Base-by-base conservation (phyloP, 2,329 filamentous ascomycete species). In the Penicillium sclerotiorum region DNA sequence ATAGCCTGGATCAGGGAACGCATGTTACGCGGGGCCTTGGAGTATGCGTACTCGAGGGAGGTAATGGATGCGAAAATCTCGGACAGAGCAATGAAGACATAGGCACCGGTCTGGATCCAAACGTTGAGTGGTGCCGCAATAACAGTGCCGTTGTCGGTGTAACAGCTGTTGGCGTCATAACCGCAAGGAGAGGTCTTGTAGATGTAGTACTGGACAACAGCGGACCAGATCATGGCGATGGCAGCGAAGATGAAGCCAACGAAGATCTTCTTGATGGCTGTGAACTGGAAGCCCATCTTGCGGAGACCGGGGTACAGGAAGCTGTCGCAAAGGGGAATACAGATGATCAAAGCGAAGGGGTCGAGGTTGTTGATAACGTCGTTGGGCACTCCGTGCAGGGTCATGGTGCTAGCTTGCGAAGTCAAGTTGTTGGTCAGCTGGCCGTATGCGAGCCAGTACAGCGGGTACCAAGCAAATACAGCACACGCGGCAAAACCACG, bases 1-100 rank as follows among this genome's bases (percentile, higher is more conserved):
- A 90, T 76, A 21, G 82, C 81, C 69, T 75, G 78, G 15, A 92
- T 86, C 15, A 91, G 77, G 2, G 84, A 88, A 59, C 87, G 85
- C 88, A 92, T 92, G 75, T 89, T 90, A 63, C 81, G 83, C 23
- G 88, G 88, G 0, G 87, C 87, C 72, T 90, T 89, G 67, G 85
- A 86, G 75, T 85, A 91, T 22, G 88, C 88, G 58, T 89, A 90
- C 67, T 90, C 88, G 59, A 88, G 82, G 1, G 84, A 84, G 4
- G 81, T 84, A 55, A 84, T 78, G 13, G 75, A 78, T 4, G 79
- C 77, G 82, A 83, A 79, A 61, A 82, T 83, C 62, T 83, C 81
- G 2, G 79, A 80, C 53, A 83, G 75, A 53, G 76, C 81, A 52
- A 81, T 76, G 1, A 84, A 69, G 5, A 81, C 70, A 61, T 79